Evolutionary conservation across 2,329 filamentous ascomycete genomes (phyloP), one percentile per base, ranked within the genome.

Genomic region (Neonectria faginata): DNA sequence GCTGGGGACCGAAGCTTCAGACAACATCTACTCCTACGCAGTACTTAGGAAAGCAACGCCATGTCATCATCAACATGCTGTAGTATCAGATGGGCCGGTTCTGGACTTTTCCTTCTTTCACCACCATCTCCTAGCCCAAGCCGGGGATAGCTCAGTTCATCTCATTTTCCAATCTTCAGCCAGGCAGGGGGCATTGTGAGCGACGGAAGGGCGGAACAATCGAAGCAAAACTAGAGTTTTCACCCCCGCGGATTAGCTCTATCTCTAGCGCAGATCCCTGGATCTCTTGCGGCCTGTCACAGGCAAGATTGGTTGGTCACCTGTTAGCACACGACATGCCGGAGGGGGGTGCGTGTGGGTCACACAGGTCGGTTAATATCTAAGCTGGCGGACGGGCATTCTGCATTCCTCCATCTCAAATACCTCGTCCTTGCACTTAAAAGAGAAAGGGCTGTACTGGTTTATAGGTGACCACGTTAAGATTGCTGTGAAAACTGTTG

Each of bases 251-350:
- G 51, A 27, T 50, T 66, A 66, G 63, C 29, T 57, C 22, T 47
- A 42, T 44, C 50, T 62, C 36, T 66, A 66, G 63, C 51, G 59
- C 51, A 66, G 63, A 66, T 66, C 63, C 36, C 39, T 50, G 47
- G 55, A 31, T 51, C 31, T 31, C 57, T 50, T 53, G 45, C 45
- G 54, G 36, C 42, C 42, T 48, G 60, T 18, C 33, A 16, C 14
- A 36, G 14, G 12, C 33, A 16, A 36, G 33, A 16, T 36, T 36
- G 14, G 33, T 16, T 36, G 33, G 60, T 54, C 54, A 58, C 44
- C 52, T 20, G 45, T 45, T 25, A 45, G 29, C 16, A 58, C 31
- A 33, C 36, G 36, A 39, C 36, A 39, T n/a, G 36, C 7, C 6
- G 7, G 36, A 39, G 14, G 14, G 16, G 14, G 36, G 36, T 5